These are phyloP conservation scores for Ambrosia trifida DNA, from an alignment of 129 eudicot species.

Conservation along the genomic window DNA sequence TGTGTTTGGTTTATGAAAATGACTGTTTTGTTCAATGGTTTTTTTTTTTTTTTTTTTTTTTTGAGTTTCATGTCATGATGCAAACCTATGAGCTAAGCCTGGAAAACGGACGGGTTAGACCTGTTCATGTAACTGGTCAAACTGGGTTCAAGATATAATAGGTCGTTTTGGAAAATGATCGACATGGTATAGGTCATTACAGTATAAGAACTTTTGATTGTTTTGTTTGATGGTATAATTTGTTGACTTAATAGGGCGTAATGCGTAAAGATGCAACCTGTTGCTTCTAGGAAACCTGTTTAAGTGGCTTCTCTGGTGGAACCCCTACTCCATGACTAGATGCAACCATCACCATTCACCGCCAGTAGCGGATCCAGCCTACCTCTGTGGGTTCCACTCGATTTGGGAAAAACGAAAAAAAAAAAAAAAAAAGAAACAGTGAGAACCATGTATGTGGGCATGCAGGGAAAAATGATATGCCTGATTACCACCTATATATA, in stretches of 20 bases:
- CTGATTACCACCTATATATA: too few relatives aligned
- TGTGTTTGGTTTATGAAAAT: neutral
- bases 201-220: neutral
- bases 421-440: too few relatives aligned
- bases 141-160: neutral
- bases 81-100: neutral
- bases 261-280: neutral
- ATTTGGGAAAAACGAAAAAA: too few relatives aligned
- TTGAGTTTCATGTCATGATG: neutral
- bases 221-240: neutral
- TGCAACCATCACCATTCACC: too few relatives aligned
- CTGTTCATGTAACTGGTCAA: neutral
- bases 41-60: too few relatives aligned
- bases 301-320: conserved; percentile 14
- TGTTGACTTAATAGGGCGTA: too few relatives aligned
- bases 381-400: too few relatives aligned
- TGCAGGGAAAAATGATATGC: too few relatives aligned
- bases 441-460: too few relatives aligned
- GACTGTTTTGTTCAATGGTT: too few relatives aligned
- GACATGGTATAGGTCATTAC: neutral
- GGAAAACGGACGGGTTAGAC: neutral
- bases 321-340: too few relatives aligned
- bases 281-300: conserved; percentile 46
- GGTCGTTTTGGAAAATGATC: neutral
- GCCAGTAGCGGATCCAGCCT: too few relatives aligned